These are phyloP conservation scores for Picocystis sp. DNA, from an alignment of 163 green algal species.

Conservation along the genomic window DNA sequence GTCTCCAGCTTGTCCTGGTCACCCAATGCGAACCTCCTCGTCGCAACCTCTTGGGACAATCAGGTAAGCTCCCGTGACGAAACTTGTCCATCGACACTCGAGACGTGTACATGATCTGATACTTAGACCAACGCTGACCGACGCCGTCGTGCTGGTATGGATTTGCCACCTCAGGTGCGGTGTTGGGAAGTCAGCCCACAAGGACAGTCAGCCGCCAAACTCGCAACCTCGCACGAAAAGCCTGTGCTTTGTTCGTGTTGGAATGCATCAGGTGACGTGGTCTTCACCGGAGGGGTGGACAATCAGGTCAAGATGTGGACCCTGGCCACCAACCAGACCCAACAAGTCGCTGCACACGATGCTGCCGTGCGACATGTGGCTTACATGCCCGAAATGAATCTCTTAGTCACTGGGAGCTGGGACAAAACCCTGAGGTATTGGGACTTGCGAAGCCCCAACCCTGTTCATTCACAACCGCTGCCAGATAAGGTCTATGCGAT, in stretches of 20 bases:
- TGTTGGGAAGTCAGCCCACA: constrained; percentile 67
- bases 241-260: constrained; percentile 10
- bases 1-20: constrained; percentile 70
- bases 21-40: constrained; percentile 65
- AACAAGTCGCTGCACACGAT: constrained; percentile 71
- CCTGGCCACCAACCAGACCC: constrained; percentile 56
- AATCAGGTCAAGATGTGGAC: constrained; percentile 88
- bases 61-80: constrained; percentile 20
- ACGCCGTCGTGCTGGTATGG: background rate
- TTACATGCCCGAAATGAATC: constrained; percentile 30
- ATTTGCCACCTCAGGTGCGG: constrained; percentile 24
- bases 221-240: constrained; percentile 48
- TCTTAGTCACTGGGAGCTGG: constrained; percentile 77
- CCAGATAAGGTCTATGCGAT: constrained; percentile 78
- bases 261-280: constrained; percentile 29
- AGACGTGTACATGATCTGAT: too few relatives aligned
- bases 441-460: constrained; percentile 42
- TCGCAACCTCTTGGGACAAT: constrained; percentile 81
- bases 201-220: constrained; percentile 62
- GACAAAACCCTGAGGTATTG: constrained; percentile 86
- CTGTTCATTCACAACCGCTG: constrained; percentile 51
- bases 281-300: constrained; percentile 42
- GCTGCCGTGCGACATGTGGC: constrained; percentile 51
- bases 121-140: too few relatives aligned
- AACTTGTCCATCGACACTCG: background rate